A percentile compares a stretch with the other conserved stretches of the same genome.
phyloP scores from a whole-genome alignment of 2,329 filamentous ascomycete species.

The Teratosphaeria pseudoeucalypti region DNA sequence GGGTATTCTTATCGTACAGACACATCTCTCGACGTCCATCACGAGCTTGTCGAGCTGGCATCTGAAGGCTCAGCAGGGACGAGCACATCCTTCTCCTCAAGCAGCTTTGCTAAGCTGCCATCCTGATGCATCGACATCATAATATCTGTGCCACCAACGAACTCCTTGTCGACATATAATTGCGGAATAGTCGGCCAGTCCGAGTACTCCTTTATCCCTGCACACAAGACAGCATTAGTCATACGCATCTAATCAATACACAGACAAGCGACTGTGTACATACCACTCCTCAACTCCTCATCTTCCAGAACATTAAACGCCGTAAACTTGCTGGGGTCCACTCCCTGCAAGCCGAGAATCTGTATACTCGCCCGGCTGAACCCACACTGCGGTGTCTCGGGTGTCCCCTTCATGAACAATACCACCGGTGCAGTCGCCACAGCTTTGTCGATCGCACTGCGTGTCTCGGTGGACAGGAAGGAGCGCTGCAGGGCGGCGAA shows the following conservation, averaged over 20 bases:
- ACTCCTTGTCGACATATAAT: slow-evolving; percentile 90
- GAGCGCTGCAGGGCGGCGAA: slow-evolving; percentile 45
- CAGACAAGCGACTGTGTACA: slow-evolving; percentile 13
- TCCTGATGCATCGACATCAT: slow-evolving; percentile 95
- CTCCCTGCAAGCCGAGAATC: slow-evolving; percentile 86
- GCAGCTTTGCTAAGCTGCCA: slow-evolving; percentile 79
- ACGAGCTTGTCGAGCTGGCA: slow-evolving; percentile 6
- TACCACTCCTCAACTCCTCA: slow-evolving; percentile 70
- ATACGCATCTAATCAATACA: neutral
- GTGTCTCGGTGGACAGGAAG: slow-evolving; percentile 69
- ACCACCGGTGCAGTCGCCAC: slow-evolving; percentile 83
- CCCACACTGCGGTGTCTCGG: slow-evolving; percentile 89
- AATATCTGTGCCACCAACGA: slow-evolving; percentile 96
- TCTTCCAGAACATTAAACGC: slow-evolving; percentile 97
- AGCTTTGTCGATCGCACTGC: slow-evolving; percentile 78
- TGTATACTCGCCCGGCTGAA: slow-evolving; percentile 94
- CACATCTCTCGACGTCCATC: neutral
- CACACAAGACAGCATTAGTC: neutral
- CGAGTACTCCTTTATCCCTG: slow-evolving; percentile 97
- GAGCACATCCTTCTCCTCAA: slow-evolving; percentile 87
- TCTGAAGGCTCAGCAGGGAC: slow-evolving; percentile 44
- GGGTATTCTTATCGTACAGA: slow-evolving; percentile 1
- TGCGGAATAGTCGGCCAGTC: slow-evolving; percentile 99
- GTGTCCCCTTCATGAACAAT: slow-evolving; percentile 98
- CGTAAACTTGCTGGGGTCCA: slow-evolving; percentile 92